phyloP scores from a whole-genome alignment of 2,329 filamentous ascomycete genomes.

The Thyridium curvatum region DNA sequence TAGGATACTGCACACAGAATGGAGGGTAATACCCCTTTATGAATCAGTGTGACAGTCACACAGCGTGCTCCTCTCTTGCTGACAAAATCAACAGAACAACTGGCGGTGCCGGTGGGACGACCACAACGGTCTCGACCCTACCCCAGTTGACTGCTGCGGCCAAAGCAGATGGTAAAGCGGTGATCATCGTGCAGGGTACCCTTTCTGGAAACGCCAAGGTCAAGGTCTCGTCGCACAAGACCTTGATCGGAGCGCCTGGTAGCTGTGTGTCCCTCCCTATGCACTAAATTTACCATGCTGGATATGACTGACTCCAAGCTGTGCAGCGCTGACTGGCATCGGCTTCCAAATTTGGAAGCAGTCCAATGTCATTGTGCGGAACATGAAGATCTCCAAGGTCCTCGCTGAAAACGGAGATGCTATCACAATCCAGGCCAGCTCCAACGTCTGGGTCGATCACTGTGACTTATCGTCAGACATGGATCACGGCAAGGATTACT shows the following conservation, averaged over 20 bases:
- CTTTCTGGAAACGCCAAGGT: slow-evolving; percentile 36
- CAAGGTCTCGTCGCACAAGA: slow-evolving; percentile 41
- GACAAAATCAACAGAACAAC: slow-evolving; percentile 35
- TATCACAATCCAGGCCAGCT: slow-evolving; percentile 47
- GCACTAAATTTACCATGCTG: neutral
- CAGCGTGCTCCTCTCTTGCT: too few species aligned
- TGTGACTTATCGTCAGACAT: slow-evolving; percentile 55
- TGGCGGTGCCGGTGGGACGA: slow-evolving; percentile 47
- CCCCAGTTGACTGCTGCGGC: slow-evolving; percentile 43
- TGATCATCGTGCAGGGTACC: slow-evolving; percentile 38
- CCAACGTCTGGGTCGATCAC: slow-evolving; percentile 63
- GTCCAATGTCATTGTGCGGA: slow-evolving; percentile 56
- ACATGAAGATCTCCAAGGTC: slow-evolving; percentile 53
- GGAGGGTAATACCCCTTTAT: slow-evolving; percentile 24
- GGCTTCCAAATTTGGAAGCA: slow-evolving; percentile 46
- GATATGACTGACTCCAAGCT: slow-evolving; percentile 5
- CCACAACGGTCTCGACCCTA: slow-evolving; percentile 46
- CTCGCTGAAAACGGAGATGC: slow-evolving; percentile 50
- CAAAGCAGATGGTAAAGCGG: slow-evolving; percentile 32
- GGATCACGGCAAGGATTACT: slow-evolving; percentile 61
- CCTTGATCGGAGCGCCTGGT: slow-evolving; percentile 37
- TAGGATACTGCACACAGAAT: slow-evolving; percentile 40
- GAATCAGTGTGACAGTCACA: too few species aligned
- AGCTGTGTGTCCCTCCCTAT: slow-evolving; percentile 16
- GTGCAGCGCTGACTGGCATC: slow-evolving; percentile 29